Evolutionary conservation across 2,329 filamentous ascomycete species (phyloP).

Genomic region (Aspergillus tanneri): DNA sequence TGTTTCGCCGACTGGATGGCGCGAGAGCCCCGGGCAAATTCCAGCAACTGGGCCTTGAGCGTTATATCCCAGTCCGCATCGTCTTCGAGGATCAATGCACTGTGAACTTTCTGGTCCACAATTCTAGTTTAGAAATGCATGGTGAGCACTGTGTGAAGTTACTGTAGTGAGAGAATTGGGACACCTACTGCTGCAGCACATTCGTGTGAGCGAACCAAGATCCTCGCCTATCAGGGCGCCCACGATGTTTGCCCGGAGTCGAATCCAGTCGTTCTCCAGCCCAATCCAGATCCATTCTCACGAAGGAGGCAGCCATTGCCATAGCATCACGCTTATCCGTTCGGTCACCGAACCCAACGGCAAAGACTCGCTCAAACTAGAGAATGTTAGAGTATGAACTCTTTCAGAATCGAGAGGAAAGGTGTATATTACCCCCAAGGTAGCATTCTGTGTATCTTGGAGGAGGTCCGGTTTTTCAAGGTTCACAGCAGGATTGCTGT

Average conservation of each 20-base stretch:
- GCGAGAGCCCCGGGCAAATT: conserved; percentile 2
- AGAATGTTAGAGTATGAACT: neutral
- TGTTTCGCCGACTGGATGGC: neutral
- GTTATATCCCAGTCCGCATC: conserved; percentile 6
- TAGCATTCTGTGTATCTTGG: neutral
- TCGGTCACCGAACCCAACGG: conserved; percentile 3
- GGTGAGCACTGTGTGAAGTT: too few relatives aligned
- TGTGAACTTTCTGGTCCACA: neutral
- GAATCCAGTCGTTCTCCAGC: neutral
- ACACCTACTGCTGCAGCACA: neutral
- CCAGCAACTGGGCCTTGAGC: conserved; percentile 1
- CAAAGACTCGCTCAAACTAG: conserved; percentile 3
- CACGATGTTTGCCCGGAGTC: neutral
- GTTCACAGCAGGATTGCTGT: too few relatives aligned
- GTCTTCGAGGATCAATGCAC: conserved; percentile 1
- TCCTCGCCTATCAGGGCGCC: neutral
- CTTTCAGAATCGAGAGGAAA: neutral
- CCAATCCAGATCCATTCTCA: neutral
- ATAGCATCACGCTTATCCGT: conserved; percentile 6
- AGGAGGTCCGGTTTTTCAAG: too few relatives aligned
- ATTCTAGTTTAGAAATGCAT: neutral
- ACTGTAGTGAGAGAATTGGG: too few relatives aligned
- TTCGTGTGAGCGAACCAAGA: conserved; percentile 5
- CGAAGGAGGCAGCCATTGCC: neutral
- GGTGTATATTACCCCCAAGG: neutral